phyloP scores from a whole-genome alignment of 768 basidiomycete genomes.

The Pleurotus tuoliensis region DNA sequence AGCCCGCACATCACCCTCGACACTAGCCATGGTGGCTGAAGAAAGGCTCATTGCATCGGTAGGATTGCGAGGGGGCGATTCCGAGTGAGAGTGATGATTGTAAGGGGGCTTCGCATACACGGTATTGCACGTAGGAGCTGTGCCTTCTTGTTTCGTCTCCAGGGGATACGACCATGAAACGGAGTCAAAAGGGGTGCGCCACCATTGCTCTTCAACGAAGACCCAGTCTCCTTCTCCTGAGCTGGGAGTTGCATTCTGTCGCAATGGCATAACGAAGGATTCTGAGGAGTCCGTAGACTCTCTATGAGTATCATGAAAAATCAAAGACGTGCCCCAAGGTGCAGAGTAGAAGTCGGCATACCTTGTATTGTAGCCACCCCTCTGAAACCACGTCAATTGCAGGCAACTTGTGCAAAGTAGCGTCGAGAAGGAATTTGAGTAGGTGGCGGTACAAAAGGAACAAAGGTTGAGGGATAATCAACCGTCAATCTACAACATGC shows the following conservation, averaged over 20 bases:
- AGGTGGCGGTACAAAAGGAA: background rate
- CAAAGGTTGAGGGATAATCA: background rate
- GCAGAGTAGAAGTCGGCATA: background rate
- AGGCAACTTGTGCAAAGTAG: background rate
- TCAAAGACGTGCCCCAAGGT: background rate
- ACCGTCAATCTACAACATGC: constrained; percentile 7
- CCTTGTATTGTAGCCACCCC: background rate
- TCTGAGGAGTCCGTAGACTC: background rate
- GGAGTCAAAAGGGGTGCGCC: constrained; percentile 33
- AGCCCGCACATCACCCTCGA: background rate
- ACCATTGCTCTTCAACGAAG: constrained; percentile 33
- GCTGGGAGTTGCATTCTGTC: background rate
- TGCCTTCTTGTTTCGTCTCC: constrained; percentile 4
- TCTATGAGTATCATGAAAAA: background rate
- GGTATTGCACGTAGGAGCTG: constrained; percentile 14
- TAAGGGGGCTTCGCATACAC: constrained; percentile 23
- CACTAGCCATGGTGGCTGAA: background rate
- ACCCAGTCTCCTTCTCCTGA: constrained; percentile 37
- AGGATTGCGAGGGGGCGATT: background rate
- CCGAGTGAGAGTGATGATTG: constrained; percentile 31
- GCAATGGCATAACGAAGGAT: background rate
- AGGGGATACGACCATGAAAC: constrained; percentile 37
- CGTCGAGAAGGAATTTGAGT: background rate
- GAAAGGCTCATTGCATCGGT: too few species aligned
- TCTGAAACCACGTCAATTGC: constrained; percentile 3